A percentile compares a stretch with the other conserved stretches of the same genome.
These are phyloP conservation scores for Zasmidium cellare DNA, from an alignment of 2,329 filamentous ascomycete species.

Conservation along the genomic window DNA sequence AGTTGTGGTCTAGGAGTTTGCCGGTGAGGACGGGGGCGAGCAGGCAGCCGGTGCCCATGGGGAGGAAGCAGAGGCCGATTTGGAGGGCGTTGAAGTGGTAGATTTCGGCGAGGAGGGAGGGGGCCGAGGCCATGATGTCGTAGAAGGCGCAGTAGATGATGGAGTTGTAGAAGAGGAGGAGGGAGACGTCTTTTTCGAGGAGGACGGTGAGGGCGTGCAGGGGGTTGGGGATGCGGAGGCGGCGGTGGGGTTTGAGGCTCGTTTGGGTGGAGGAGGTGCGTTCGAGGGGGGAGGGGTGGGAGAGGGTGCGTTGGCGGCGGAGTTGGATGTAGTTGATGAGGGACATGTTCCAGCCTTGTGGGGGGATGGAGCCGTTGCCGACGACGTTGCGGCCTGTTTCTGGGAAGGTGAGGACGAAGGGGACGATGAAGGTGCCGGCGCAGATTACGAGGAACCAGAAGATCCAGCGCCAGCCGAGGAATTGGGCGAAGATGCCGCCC, in stretches of 20 bases:
- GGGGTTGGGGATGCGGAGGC: constrained; percentile 47
- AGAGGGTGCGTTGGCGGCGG: constrained; percentile 8
- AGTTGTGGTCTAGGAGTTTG: constrained; percentile 69
- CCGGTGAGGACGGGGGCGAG: constrained; percentile 48
- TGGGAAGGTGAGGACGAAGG: constrained; percentile 31
- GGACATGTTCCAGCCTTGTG: constrained; percentile 32
- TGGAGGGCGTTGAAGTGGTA: constrained; percentile 35
- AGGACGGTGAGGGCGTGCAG: constrained; percentile 43
- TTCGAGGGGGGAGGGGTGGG: constrained; percentile 17
- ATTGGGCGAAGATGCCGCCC: constrained; percentile 33
- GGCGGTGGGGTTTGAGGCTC: constrained; percentile 31
- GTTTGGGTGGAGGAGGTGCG: constrained; percentile 26
- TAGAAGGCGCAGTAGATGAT: constrained; percentile 49
- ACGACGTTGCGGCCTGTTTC: constrained; percentile 44
- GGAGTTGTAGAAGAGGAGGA: constrained; percentile 27
- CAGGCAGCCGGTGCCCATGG: constrained; percentile 41
- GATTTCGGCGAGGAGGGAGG: constrained; percentile 41
- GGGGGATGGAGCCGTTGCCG: constrained; percentile 36
- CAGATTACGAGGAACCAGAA: constrained; percentile 47
- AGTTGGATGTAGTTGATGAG: constrained; percentile 29
- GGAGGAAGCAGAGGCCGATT: constrained; percentile 26
- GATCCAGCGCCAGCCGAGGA: constrained; percentile 38
- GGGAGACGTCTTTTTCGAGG: constrained; percentile 24
- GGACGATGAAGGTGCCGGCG: constrained; percentile 31
- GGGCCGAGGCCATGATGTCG: constrained; percentile 46